Evolutionary conservation across 805 yeast species (phyloP).

Genomic region (Suhomyces xylopsoci): DNA sequence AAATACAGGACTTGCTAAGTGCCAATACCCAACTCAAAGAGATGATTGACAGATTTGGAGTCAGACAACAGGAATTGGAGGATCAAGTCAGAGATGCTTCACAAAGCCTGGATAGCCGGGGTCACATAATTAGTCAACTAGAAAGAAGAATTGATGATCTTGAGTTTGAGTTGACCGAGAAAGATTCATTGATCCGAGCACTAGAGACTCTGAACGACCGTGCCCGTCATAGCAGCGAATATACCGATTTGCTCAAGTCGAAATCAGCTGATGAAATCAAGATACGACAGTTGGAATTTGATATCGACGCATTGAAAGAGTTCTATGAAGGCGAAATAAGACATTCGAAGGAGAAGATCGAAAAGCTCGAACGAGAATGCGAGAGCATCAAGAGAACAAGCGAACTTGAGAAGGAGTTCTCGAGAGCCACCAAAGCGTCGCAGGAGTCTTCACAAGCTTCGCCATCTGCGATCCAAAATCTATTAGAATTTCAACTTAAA

Average conservation of each 20-base stretch:
- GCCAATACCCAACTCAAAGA: constrained; percentile 12
- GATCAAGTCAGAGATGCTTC: background rate
- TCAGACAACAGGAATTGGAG: constrained; percentile 3
- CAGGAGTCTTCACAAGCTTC: background rate
- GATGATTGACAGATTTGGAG: constrained; percentile 5
- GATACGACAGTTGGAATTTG: constrained; percentile 34
- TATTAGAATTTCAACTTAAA: constrained; percentile 34
- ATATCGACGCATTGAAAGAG: constrained; percentile 33
- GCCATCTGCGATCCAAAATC: constrained; percentile 16
- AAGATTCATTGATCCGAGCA: constrained; percentile 19
- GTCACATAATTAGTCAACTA: constrained; percentile 1
- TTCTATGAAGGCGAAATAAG: constrained; percentile 32
- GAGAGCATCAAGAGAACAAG: constrained; percentile 4
- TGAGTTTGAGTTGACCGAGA: constrained; percentile 9
- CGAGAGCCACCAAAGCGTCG: background rate
- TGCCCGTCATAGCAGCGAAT: constrained; percentile 15
- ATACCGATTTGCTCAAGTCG: constrained; percentile 30
- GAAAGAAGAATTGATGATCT: constrained; percentile 4
- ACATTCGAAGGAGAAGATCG: constrained; percentile 28
- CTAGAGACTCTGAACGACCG: constrained; percentile 7
- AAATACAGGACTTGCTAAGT: constrained; percentile 7
- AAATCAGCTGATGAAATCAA: constrained; percentile 39
- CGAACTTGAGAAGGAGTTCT: constrained; percentile 1
- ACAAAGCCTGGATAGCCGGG: background rate
- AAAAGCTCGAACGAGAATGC: constrained; percentile 14